Base-by-base conservation (phyloP, 306 rosid species). In the Boehmeria nivea region DNA sequence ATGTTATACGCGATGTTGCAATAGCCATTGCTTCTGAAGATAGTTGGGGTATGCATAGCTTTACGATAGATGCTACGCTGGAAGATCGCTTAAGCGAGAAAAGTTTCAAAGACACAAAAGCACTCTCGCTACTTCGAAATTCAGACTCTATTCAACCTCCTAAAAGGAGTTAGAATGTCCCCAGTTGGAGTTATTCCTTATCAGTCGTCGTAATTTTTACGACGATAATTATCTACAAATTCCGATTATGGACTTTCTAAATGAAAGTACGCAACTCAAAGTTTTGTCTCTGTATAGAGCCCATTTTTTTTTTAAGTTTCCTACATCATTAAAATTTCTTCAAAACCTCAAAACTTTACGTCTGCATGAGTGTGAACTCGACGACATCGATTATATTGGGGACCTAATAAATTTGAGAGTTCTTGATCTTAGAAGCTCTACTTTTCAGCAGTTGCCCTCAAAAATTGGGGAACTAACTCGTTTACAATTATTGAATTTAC, bases 1-100 rank as follows among this genome's bases (percentile, higher is more conserved):
- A 75, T 27, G 66, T 74, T 5, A 39, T 63, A 11, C 69, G 76
- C 3, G 51, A 64, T 16, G 47, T 61, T 13, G 69, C 76, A 20
- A 16, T 75, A 1, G 3, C 0, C 0, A 69, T 69, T 37, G 46
- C 68, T 11, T 52, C 49, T 2, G 18, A 16, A 31, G 44, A 69
- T 2, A 43, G 1, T n/a, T n/a, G 8, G 15, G 45, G 17, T 14
- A 25, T 51, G 45, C 26, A 15, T 48, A 0, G 17, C n/a, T 9
- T 55, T 33, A 8, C 10, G 8, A 7, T 12, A 16, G 4, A 8
- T 38, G 13, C 6, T 9, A 47, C 4, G 23, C 28, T 33, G 4
- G 2, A 8, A 13, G 60, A 54, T 9, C 13, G 45, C 42, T 49
- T 59, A 14, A 9, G 11, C 0, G 9, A 12, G 28, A 27, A 13